Conservation (phyloP, 345 rosid genomes). For the Angophora floribunda region DNA sequence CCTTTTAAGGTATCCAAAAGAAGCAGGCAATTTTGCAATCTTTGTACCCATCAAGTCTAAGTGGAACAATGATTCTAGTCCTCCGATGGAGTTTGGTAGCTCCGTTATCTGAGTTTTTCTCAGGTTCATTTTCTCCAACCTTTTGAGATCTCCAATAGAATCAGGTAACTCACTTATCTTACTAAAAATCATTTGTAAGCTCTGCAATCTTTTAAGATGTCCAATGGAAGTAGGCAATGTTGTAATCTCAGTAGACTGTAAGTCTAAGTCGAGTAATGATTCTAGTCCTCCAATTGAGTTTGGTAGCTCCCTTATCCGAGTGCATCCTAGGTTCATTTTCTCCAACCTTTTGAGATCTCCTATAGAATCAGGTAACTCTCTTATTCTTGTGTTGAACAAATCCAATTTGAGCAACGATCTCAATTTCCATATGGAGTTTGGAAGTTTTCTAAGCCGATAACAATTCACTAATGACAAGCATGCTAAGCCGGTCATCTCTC, state of each 20-base stretch:
- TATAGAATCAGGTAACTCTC: neutral
- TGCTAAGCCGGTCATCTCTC: neutral
- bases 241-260: neutral
- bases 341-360: neutral
- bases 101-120: rapidly evolving
- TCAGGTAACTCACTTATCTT: neutral
- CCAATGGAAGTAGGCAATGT: neutral
- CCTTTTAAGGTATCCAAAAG: neutral
- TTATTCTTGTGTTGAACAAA: neutral
- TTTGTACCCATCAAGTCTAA: rapidly evolving
- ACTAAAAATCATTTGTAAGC: neutral
- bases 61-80: neutral
- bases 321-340: rapidly evolving
- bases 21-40: neutral
- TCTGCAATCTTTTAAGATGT: neutral
- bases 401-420: too few species aligned
- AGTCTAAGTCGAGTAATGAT: neutral
- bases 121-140: neutral
- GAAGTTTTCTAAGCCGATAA: neutral
- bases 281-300: neutral
- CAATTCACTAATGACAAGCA: neutral
- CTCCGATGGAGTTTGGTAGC: neutral
- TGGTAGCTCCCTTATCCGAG: neutral
- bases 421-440: neutral
- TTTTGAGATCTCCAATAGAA: neutral